Conservation (phyloP, 345 rosid species). For the Balakata baccata region DNA sequence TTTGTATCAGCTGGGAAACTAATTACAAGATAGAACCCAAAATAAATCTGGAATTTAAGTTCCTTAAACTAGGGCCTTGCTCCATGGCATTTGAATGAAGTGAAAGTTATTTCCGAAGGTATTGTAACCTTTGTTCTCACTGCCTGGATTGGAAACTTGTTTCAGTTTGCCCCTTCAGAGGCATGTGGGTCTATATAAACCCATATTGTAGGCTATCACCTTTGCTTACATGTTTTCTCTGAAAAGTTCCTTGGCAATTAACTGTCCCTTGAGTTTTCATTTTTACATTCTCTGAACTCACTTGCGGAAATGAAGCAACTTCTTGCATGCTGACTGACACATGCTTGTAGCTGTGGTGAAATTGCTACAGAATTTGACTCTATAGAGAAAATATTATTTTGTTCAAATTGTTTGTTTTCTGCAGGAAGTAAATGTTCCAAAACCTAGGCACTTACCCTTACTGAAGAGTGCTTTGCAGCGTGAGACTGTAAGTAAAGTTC, state of each 20-base stretch:
- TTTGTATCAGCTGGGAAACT: neutral
- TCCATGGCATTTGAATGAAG: too few relatives aligned
- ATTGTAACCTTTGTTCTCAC: neutral
- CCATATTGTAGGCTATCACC: neutral
- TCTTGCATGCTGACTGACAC: neutral
- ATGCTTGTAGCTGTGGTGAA: neutral
- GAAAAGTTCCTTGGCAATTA: neutral
- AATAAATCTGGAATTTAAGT: neutral
- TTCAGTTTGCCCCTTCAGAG: neutral
- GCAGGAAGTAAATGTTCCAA: conserved; percentile 66
- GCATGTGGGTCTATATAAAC: neutral
- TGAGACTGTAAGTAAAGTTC: conserved; percentile 49
- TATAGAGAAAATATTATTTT: neutral
- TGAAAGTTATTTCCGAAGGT: too few relatives aligned
- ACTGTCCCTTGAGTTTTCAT: neutral
- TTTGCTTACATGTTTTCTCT: neutral
- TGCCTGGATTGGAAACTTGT: neutral
- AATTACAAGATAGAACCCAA: neutral
- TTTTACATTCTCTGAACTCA: neutral
- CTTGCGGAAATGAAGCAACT: neutral
- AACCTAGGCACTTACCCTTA: conserved; percentile 68
- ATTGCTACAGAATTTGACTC: neutral
- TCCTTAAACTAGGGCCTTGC: neutral
- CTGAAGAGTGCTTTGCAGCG: conserved; percentile 70
- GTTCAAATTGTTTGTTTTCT: conserved; percentile 5